Evolutionary conservation across 2,329 filamentous ascomycete genomes (phyloP), one percentile per base, ranked within the genome.

Genomic region (Penicillium aurantiogriseum): DNA sequence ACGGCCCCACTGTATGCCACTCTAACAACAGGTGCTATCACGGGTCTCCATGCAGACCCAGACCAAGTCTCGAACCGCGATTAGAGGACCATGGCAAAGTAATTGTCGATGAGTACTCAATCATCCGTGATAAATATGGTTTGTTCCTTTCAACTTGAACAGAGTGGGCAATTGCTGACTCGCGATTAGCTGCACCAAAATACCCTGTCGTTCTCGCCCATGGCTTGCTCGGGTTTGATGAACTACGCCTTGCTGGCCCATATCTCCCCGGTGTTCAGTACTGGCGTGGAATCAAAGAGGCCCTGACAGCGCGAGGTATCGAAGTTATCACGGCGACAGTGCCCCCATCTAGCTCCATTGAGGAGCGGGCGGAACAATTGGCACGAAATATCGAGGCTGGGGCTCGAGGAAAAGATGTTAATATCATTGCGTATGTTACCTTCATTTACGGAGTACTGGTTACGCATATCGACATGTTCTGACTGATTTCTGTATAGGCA

Each of bases 201-300:
- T 69, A 86, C 64, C 83, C 84, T 2, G 81, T 88, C 51, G 80
- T 88, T 48, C 81, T 88, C 10, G 85, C 85, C 5, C 85, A 88
- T 71, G 85, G 85, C n/a, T 77, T 88, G 11, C 74, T 88, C 21
- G 85, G 85, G n/a, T 88, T 88, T 69, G 83, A 86, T 63, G 84
- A 87, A 67, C 70, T 87, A 10, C 82, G 78, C 17, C 74, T 85
- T 5, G 82, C 78, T 2, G 84, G 84, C 0, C 71, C 72, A 13
- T 74, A 76, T 38, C 69, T 86, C 6, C 85, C 85, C 0, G 82
- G 83, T 0, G 77, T 88, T 23, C 80, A 85, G 53, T 88, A 88
- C 68, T 88, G 85, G 85, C 80, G 84, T 44, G 85, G 85, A 1
- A 87, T 88, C 36, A 81, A 77, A 29, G 82, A 87, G 63, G 85